Evolutionary conservation across 768 basidiomycete genomes (phyloP).

Genomic region (Russula foetens): DNA sequence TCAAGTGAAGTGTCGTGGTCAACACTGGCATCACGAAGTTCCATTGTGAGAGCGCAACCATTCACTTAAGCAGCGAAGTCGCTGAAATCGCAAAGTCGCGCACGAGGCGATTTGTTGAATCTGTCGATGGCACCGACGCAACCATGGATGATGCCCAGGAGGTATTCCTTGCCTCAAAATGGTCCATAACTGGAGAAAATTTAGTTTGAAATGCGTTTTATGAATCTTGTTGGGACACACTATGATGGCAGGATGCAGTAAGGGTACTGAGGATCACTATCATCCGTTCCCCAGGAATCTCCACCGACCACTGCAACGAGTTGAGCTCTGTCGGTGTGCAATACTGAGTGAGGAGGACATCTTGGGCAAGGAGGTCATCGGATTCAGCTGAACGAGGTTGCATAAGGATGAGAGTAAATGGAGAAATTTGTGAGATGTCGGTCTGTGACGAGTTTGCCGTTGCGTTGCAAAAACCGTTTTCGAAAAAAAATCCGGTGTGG

Average conservation of each 20-base stretch:
- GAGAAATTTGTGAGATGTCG: neutral
- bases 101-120: no score
- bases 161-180: slow-evolving; percentile 47
- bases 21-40: slow-evolving; percentile 53
- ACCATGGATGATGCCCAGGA: slow-evolving; percentile 56
- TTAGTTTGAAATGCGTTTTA: neutral
- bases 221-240: slow-evolving; percentile 8
- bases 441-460: slow-evolving; percentile 20
- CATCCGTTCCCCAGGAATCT: slow-evolving; percentile 43
- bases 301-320: slow-evolving; percentile 43
- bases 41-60: slow-evolving; percentile 48
- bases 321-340: slow-evolving; percentile 52
- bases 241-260: slow-evolving; percentile 24
- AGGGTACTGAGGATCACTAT: slow-evolving; percentile 35
- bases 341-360: slow-evolving; percentile 37
- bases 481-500: slow-evolving; percentile 47
- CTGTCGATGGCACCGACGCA: slow-evolving; percentile 31
- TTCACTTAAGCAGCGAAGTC: slow-evolving; percentile 50
- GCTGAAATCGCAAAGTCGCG: slow-evolving; percentile 50
- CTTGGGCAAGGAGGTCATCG: slow-evolving; percentile 37
- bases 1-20: slow-evolving; percentile 51
- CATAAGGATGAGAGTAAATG: neutral
- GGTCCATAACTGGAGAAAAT: slow-evolving; percentile 37
- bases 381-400: slow-evolving; percentile 24
- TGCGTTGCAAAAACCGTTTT: slow-evolving; percentile 51